Evolutionary conservation across 441 rosid genomes (phyloP).

Genomic region (Brassica hybrid): DNA sequence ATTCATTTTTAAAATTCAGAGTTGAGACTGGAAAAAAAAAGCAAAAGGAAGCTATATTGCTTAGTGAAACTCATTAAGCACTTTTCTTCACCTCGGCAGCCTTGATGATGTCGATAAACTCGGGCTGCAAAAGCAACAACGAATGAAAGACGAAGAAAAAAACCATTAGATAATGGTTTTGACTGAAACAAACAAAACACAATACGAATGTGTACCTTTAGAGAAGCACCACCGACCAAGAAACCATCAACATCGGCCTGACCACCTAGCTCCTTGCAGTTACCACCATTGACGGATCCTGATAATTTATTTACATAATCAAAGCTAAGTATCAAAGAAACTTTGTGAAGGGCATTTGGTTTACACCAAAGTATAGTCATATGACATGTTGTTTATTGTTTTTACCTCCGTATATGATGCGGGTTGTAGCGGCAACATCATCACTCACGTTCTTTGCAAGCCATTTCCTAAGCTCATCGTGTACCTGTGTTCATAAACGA

Average conservation of each 20-base stretch:
- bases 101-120: slow-evolving; percentile 49
- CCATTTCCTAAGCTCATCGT: slow-evolving; percentile 72
- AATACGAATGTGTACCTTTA: slow-evolving; percentile 29
- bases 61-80: slow-evolving; percentile 30
- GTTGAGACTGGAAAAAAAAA: background rate
- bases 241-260: slow-evolving; percentile 77
- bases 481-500: slow-evolving; percentile 50
- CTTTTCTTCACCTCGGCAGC: slow-evolving; percentile 46
- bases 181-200: background rate
- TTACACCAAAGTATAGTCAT: too few species aligned
- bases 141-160: background rate
- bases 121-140: slow-evolving; percentile 31
- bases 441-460: slow-evolving; percentile 55
- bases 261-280: slow-evolving; percentile 67
- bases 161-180: slow-evolving; percentile 2
- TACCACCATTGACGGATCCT: slow-evolving; percentile 47
- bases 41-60: background rate
- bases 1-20: slow-evolving; percentile 24
- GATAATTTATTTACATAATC: too few species aligned
- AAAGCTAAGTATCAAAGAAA: too few species aligned
- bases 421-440: slow-evolving; percentile 60
- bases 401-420: slow-evolving; percentile 77
- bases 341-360: too few species aligned
- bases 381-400: background rate
- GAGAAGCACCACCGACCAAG: slow-evolving; percentile 83